Percentiles rank a stretch among this genome's conserved stretches.
Evolutionary conservation across 768 basidiomycete genomes (phyloP).

Genomic region (Cystoderma amianthinum): DNA sequence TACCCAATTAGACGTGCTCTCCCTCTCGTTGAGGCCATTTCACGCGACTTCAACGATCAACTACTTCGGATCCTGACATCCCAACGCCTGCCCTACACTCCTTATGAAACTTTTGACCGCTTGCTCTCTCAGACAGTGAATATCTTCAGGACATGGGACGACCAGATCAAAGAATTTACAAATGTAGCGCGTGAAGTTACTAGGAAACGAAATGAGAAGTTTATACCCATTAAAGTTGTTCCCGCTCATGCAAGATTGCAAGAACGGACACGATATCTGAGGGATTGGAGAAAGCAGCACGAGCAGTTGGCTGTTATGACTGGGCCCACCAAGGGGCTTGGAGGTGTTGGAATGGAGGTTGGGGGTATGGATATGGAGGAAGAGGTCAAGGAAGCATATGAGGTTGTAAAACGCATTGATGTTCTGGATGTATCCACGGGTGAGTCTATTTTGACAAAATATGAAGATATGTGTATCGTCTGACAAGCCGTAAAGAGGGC

Average conservation of each 20-base stretch:
- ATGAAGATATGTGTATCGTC: too few species aligned
- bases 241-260: constrained; percentile 89
- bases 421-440: constrained; percentile 91
- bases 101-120: constrained; percentile 91
- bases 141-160: constrained; percentile 87
- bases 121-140: constrained; percentile 67
- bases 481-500: constrained; percentile 71
- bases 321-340: constrained; percentile 83
- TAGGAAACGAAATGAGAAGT: constrained; percentile 81
- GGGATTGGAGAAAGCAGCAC: constrained; percentile 94
- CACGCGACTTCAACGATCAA: constrained; percentile 94
- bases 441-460: too few species aligned
- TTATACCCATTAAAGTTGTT: constrained; percentile 93
- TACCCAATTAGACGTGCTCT: constrained; percentile 95
- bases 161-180: constrained; percentile 85
- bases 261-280: constrained; percentile 78
- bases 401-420: constrained; percentile 94
- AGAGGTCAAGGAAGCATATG: constrained; percentile 94
- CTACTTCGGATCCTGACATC: constrained; percentile 86
- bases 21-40: constrained; percentile 97
- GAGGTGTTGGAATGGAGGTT: constrained; percentile 64
- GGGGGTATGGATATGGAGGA: constrained; percentile 98
- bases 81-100: constrained; percentile 87
- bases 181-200: constrained; percentile 91
- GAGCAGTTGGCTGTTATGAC: constrained; percentile 98